These are phyloP conservation scores for Talaromyces thailandensis DNA, from an alignment of 495 filamentous ascomycete species.

Conservation along the genomic window DNA sequence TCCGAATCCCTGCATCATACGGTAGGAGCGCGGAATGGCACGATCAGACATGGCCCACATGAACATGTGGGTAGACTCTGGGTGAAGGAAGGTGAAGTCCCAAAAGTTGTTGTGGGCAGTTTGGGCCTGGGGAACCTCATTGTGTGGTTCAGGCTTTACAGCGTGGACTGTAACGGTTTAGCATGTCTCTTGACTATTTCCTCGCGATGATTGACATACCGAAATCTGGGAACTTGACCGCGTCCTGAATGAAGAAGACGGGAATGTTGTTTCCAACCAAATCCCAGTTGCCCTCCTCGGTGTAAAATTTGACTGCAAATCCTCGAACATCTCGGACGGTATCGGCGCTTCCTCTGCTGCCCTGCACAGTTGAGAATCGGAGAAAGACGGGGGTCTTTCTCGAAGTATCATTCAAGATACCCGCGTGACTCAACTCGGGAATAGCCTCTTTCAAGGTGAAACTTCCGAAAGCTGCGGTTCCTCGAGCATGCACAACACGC, in stretches of 20 bases:
- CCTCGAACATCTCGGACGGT: conserved; percentile 77
- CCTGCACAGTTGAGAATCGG: conserved; percentile 78
- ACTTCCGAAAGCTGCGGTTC: conserved; percentile 73
- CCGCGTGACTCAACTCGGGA: conserved; percentile 59
- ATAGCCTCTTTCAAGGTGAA: conserved; percentile 67
- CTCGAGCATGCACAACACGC: conserved; percentile 82
- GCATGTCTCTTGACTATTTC: not conserved
- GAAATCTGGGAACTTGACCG: conserved; percentile 57
- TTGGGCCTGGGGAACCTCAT: conserved; percentile 57
- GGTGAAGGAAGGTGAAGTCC: conserved; percentile 46
- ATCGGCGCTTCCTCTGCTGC: conserved; percentile 67
- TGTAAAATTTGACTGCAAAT: conserved; percentile 74
- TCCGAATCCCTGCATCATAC: conserved; percentile 90
- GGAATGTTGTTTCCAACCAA: conserved; percentile 61
- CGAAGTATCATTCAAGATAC: conserved; percentile 70
- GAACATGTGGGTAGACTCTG: conserved; percentile 77
- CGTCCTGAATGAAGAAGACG: conserved; percentile 59
- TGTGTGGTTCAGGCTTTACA: conserved; percentile 75
- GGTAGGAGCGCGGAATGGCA: conserved; percentile 68
- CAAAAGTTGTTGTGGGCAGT: conserved; percentile 56
- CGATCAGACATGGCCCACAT: conserved; percentile 77
- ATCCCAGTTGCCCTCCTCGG: conserved; percentile 48
- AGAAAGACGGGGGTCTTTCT: conserved; percentile 72
- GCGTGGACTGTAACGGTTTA: conserved; percentile 41
- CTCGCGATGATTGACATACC: conserved; percentile 18